Evolutionary conservation across 2,329 filamentous ascomycete species (phyloP).

Genomic region (Harringtonia lauricola): DNA sequence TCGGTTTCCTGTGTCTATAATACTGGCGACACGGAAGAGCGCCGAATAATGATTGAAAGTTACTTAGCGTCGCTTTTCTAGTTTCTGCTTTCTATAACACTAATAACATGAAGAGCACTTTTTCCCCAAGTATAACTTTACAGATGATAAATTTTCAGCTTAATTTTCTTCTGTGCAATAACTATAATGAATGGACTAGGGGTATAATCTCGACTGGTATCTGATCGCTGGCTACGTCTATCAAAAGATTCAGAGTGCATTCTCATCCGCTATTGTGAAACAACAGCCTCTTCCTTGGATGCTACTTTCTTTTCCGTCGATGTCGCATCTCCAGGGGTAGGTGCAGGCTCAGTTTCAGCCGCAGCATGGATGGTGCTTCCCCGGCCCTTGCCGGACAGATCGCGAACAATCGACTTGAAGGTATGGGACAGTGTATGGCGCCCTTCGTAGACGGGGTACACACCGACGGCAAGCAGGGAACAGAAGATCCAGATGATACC

Average conservation of each 20-base stretch:
- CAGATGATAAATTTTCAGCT: too few relatives aligned
- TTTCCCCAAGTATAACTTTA: too few relatives aligned
- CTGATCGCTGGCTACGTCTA: too few relatives aligned
- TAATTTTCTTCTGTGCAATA: too few relatives aligned
- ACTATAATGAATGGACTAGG: too few relatives aligned
- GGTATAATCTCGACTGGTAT: too few relatives aligned
- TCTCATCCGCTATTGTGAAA: too few relatives aligned
- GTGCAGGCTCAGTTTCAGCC: background rate
- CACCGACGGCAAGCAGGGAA: conserved; percentile 59
- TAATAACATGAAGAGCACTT: too few relatives aligned
- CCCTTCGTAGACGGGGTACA: conserved; percentile 77
- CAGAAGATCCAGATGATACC: conserved; percentile 74
- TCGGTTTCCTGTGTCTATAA: conserved; percentile 11
- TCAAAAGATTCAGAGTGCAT: too few relatives aligned
- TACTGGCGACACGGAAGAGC: conserved; percentile 9
- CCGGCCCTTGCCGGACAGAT: conserved; percentile 36
- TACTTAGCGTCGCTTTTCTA: too few relatives aligned
- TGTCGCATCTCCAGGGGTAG: conserved; percentile 10
- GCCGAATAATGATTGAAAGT: too few relatives aligned
- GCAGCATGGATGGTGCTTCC: conserved; percentile 12
- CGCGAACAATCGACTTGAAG: conserved; percentile 47
- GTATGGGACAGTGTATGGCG: conserved; percentile 54
- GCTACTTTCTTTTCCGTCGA: conserved; percentile 11
- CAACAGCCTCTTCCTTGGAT: background rate
- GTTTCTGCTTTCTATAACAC: too few relatives aligned